A percentile compares a stretch with the other conserved stretches of the same genome.
phyloP scores from a whole-genome alignment of 306 rosid genomes.

The Mucuna pruriens region DNA sequence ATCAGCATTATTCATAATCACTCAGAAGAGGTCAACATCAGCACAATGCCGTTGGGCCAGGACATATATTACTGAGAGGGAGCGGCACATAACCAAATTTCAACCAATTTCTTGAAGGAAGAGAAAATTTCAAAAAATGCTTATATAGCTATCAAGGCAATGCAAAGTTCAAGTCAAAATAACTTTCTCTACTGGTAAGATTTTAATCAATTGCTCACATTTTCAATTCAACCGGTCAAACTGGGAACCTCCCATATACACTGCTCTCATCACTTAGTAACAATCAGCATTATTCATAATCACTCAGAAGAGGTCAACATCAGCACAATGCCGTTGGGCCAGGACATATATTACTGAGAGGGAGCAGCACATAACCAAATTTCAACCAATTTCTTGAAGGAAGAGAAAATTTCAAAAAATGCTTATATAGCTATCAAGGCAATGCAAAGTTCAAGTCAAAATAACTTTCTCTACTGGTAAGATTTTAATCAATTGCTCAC shows the following conservation, averaged over 20 bases:
- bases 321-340: no score
- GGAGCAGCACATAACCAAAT: constrained; percentile 8
- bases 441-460: constrained; percentile 9
- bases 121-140: constrained; percentile 2
- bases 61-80: background rate
- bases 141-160: constrained; percentile 27
- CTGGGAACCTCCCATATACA: no score
- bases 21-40: background rate
- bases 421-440: constrained; percentile 28
- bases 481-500: constrained; percentile 57
- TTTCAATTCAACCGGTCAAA: no score
- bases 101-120: constrained; percentile 17
- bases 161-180: constrained; percentile 13
- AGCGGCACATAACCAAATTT: background rate
- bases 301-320: no score
- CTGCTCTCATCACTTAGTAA: no score
- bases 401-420: constrained; percentile 18
- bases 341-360: constrained; percentile 1
- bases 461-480: constrained; percentile 1
- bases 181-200: constrained; percentile 12
- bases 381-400: background rate
- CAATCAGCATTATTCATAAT: no score
- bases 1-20: background rate
- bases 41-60: background rate
- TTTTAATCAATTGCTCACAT: constrained; percentile 57